These are phyloP conservation scores for Grosmannia clavigera DNA, from an alignment of 2,329 filamentous ascomycete species.

Conservation along the genomic window DNA sequence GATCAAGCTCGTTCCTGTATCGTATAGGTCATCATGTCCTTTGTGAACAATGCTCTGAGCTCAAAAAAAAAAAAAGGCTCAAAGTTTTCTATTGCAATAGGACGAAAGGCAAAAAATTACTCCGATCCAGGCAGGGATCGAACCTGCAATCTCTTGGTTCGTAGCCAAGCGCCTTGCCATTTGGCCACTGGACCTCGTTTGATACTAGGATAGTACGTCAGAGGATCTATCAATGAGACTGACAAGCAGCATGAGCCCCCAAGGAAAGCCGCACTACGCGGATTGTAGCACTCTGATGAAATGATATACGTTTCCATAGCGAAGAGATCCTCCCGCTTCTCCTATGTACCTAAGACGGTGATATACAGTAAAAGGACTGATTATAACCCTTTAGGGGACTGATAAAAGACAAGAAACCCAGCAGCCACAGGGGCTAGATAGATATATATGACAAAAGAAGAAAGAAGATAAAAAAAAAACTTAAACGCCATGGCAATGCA, in stretches of 20 bases:
- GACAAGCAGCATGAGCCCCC: no score
- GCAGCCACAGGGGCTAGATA: not conserved
- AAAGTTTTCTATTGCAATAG: not conserved
- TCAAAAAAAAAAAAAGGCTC: not conserved
- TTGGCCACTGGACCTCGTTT: slow-evolving; percentile 15
- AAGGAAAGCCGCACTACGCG: no score
- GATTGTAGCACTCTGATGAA: no score
- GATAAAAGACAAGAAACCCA: not conserved
- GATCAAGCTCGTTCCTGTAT: not conserved
- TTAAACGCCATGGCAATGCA: slow-evolving; percentile 11
- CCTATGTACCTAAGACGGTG: not conserved
- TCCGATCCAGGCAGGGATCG: slow-evolving; percentile 21
- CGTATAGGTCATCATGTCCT: not conserved
- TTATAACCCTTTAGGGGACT: not conserved
- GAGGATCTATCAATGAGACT: not conserved
- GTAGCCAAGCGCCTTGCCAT: slow-evolving; percentile 25
- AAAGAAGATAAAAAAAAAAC: not conserved
- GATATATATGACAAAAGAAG: not conserved
- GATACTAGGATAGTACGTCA: not conserved
- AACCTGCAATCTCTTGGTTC: slow-evolving; percentile 26
- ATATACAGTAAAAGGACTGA: not conserved
- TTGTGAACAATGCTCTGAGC: not conserved
- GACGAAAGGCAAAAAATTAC: not conserved
- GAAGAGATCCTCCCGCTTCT: not conserved
- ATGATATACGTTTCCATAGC: not conserved